Evolutionary conservation across 495 filamentous ascomycete species (phyloP), one percentile per base, ranked within the genome.

Genomic region (Opeltia flavorubescens): DNA sequence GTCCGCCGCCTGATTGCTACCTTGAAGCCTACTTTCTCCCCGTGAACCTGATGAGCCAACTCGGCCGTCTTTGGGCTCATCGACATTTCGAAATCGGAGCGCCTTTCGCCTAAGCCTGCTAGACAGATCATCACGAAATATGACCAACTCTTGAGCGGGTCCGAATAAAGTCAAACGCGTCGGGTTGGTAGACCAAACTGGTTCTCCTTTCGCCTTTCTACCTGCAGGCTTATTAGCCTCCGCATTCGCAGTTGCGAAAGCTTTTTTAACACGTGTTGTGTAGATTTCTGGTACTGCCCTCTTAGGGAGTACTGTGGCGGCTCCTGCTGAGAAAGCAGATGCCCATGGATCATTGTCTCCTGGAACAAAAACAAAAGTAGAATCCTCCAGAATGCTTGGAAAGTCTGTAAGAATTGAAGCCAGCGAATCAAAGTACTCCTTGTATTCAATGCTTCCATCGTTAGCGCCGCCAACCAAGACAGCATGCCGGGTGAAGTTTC

Each of bases 341-440:
- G 77, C 66, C 91, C 91, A 98, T 9, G 88, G 86, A 59, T 98
- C 91, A 60, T 94, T 93, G 59, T 95, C 89, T 33, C 89, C 89
- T 1, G 91, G 91, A 0, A 98, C 83, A 54, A 96, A 94, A 11
- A 95, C 64, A 53, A 95, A 93, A 0, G 84, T 89, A 2, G 84
- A 78, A 17, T 72, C 66, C 28, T 80, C 78, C n/a, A 94, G 71
- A 5, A 96, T 67, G 0, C 72, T 69, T n/a, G 84, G 87, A 61
- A 85, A 94, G 34, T 96, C 87, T 6, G 83, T 70, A n/a, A 98
- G 66, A 1, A 83, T 73, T 13, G 80, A 75, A 2, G 91, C 89
- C 15, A 98, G 74, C 4, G 76, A 73, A 64, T 96, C 84, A 56
- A 95, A 96, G 58, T 79, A 80, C 60, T 95, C 93, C 62, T 95